Evolutionary conservation across 2,329 filamentous ascomycete species (phyloP).

Genomic region (Aspergillus jensenii): DNA sequence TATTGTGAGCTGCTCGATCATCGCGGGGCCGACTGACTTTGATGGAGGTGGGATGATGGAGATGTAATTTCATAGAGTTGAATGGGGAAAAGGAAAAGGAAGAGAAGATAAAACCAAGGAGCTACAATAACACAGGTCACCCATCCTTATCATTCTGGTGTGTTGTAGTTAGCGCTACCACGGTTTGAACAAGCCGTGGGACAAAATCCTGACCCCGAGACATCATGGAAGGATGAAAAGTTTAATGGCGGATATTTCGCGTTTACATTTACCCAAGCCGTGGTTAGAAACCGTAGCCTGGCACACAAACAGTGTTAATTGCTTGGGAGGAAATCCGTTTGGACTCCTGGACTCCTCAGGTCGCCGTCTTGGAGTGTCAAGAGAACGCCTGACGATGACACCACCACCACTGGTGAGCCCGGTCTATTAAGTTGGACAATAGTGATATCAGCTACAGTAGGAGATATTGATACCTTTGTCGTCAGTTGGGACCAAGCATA

Average conservation of each 20-base stretch:
- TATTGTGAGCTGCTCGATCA: not conserved
- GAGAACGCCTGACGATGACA: not conserved
- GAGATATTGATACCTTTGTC: not conserved
- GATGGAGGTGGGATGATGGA: not conserved
- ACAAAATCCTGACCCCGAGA: too few species aligned
- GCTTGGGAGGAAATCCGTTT: too few species aligned
- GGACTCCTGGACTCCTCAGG: too few species aligned
- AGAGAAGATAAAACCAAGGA: not conserved
- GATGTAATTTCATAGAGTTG: not conserved
- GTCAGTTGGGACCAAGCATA: not conserved
- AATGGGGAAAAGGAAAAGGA: not conserved
- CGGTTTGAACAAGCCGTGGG: too few species aligned
- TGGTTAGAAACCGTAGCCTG: too few species aligned
- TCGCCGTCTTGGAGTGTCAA: not conserved
- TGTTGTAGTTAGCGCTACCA: too few species aligned
- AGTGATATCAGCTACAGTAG: not conserved
- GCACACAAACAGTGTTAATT: too few species aligned
- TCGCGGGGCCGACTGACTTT: not conserved
- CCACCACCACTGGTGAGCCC: not conserved
- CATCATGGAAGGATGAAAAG: too few species aligned
- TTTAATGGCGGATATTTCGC: too few species aligned
- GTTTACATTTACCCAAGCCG: too few species aligned
- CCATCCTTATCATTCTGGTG: too few species aligned
- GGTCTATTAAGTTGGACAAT: not conserved
- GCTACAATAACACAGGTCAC: too few species aligned